Conservation (phyloP, 2,329 filamentous ascomycete genomes). For the Botrytis fabae region DNA sequence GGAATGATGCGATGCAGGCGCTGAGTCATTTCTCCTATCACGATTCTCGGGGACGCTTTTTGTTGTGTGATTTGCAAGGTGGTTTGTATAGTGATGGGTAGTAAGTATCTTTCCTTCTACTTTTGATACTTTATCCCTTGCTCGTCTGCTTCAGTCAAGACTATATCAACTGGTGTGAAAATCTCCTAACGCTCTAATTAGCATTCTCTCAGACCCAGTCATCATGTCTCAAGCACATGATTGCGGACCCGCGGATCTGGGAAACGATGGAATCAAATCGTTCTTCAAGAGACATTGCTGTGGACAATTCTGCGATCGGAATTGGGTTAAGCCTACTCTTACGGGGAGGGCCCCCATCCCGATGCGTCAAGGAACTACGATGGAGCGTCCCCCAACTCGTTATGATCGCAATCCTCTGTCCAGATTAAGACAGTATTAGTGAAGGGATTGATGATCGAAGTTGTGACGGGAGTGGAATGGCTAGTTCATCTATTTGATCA, state of each 20-base stretch:
- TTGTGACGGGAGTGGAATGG: neutral
- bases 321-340: conserved; percentile 2
- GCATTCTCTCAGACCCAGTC: conserved; percentile 22
- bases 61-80: conserved; percentile 25
- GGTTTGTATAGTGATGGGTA: conserved; percentile 22
- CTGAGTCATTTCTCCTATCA: conserved; percentile 26
- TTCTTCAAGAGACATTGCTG: conserved; percentile 22
- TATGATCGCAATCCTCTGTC: neutral
- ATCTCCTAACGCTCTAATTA: neutral
- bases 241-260: conserved; percentile 22
- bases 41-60: neutral
- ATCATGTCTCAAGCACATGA: conserved; percentile 17
- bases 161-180: neutral
- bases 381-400: neutral
- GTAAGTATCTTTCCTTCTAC: neutral
- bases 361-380: conserved; percentile 12
- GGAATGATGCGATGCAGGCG: conserved; percentile 23
- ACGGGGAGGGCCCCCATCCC: neutral
- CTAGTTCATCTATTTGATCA: neutral
- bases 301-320: conserved; percentile 11
- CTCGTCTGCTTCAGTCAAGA: neutral
- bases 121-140: neutral
- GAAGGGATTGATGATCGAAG: neutral
- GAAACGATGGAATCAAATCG: conserved; percentile 17
- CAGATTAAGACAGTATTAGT: neutral